These are phyloP conservation scores for Ustanciosporium gigantosporum DNA, from an alignment of 1,284 basidiomycete genomes.

Conservation along the genomic window DNA sequence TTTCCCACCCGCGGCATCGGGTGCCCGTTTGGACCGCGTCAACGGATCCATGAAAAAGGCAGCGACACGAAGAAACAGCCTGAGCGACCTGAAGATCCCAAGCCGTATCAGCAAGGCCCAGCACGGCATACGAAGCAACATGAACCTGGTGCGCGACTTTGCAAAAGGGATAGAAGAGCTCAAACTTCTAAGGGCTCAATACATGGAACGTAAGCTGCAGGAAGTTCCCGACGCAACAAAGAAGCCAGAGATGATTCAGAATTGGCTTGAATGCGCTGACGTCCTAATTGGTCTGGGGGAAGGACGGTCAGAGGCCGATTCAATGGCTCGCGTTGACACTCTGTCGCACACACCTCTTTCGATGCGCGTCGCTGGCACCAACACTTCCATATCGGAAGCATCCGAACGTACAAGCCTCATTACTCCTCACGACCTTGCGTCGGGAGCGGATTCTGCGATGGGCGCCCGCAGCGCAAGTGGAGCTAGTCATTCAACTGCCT, in stretches of 20 bases:
- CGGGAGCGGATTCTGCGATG: background rate
- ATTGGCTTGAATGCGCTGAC: slow-evolving; percentile 50
- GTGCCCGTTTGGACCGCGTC: too few species aligned
- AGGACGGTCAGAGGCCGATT: slow-evolving; percentile 35
- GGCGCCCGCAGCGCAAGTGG: slow-evolving; percentile 16
- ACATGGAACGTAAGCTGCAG: slow-evolving; percentile 14
- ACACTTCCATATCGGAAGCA: background rate
- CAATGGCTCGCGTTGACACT: slow-evolving; percentile 28
- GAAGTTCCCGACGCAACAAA: background rate
- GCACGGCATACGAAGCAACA: slow-evolving; percentile 37
- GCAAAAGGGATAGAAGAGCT: slow-evolving; percentile 49
- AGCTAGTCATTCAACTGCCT: slow-evolving; percentile 16
- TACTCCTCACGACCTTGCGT: background rate
- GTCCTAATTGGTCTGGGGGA: slow-evolving; percentile 46
- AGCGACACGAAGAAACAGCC: slow-evolving; percentile 32
- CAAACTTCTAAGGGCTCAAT: slow-evolving; percentile 33
- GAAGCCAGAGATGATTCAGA: slow-evolving; percentile 7
- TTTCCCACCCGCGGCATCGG: too few species aligned
- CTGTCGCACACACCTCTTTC: slow-evolving; percentile 29
- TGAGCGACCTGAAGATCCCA: slow-evolving; percentile 49
- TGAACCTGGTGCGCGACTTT: slow-evolving; percentile 43
- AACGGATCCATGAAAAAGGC: too few species aligned
- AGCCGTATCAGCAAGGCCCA: slow-evolving; percentile 48
- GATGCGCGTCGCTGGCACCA: background rate
- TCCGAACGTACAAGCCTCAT: too few species aligned